Conservation (phyloP, 768 basidiomycete species). For the Ramaria sp. region DNA sequence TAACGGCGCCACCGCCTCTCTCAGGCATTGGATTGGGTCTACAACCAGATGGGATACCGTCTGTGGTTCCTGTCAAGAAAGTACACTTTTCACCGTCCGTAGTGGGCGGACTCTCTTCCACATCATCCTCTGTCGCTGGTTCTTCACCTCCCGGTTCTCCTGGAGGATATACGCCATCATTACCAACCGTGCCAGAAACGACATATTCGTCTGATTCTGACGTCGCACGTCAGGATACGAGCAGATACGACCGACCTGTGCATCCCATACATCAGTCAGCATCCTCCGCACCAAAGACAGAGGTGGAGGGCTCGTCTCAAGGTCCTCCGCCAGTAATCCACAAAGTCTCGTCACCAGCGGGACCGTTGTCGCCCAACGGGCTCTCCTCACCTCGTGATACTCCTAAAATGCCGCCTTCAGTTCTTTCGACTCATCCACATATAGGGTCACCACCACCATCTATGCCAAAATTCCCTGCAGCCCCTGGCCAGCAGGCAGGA, state of each 20-base stretch:
- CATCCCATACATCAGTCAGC: constrained; percentile 10
- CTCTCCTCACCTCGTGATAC: constrained; percentile 8
- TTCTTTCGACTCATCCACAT: constrained; percentile 18
- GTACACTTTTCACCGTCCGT: constrained; percentile 43
- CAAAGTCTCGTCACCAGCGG: constrained; percentile 2
- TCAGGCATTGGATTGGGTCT: constrained; percentile 24
- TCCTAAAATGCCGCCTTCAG: constrained; percentile 17
- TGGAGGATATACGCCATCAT: constrained; percentile 1
- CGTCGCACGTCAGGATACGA: constrained; percentile 11
- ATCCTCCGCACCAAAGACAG: neutral
- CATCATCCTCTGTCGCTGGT: constrained; percentile 9
- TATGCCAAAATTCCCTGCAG: constrained; percentile 14
- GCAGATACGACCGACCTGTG: constrained; percentile 11
- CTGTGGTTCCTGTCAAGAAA: constrained; percentile 20
- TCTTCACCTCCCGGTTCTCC: constrained; percentile 11
- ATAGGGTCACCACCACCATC: constrained; percentile 15
- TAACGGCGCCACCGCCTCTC: neutral
- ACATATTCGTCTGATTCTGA: neutral
- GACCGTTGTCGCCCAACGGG: constrained; percentile 13
- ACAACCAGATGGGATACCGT: neutral
- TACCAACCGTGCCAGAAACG: constrained; percentile 6
- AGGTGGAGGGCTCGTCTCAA: neutral
- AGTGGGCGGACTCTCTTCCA: constrained; percentile 20
- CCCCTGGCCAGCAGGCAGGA: constrained; percentile 7
- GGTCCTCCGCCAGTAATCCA: neutral